Evolutionary conservation across 2,329 filamentous ascomycete species (phyloP).

Genomic region (Curvularia spicifera): DNA sequence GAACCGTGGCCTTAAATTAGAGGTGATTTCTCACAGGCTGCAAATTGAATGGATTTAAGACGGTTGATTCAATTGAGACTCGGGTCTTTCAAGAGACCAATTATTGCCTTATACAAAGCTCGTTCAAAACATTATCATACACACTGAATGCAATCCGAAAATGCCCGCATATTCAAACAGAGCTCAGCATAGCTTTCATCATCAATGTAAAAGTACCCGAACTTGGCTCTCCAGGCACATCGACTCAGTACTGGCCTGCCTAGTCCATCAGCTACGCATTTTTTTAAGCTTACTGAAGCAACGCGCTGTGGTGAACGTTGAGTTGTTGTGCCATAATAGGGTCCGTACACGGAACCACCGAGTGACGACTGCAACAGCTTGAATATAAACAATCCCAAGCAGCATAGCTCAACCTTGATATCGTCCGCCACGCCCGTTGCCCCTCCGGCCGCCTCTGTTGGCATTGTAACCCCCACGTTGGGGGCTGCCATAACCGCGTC

Average conservation of each 20-base stretch:
- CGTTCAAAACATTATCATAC: background rate
- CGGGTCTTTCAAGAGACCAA: too few relatives aligned
- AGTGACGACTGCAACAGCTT: background rate
- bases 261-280: too few relatives aligned
- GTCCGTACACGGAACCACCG: too few relatives aligned
- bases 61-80: background rate
- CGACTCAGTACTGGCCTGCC: too few relatives aligned
- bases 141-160: background rate
- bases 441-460: conserved; percentile 27
- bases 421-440: conserved; percentile 24
- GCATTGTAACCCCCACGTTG: conserved; percentile 25
- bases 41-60: background rate
- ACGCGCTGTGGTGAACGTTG: too few relatives aligned
- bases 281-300: too few relatives aligned
- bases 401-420: conserved; percentile 9
- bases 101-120: background rate
- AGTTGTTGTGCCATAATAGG: too few relatives aligned
- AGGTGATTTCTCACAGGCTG: background rate
- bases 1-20: background rate
- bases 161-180: background rate
- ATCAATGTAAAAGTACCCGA: too few relatives aligned
- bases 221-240: too few relatives aligned
- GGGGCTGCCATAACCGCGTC: conserved; percentile 22
- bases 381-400: background rate
- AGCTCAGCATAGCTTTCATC: background rate